Evolutionary conservation across 2,329 filamentous ascomycete species (phyloP), one percentile per base, ranked within the genome.

Genomic region (Aspergillus neoniger): DNA sequence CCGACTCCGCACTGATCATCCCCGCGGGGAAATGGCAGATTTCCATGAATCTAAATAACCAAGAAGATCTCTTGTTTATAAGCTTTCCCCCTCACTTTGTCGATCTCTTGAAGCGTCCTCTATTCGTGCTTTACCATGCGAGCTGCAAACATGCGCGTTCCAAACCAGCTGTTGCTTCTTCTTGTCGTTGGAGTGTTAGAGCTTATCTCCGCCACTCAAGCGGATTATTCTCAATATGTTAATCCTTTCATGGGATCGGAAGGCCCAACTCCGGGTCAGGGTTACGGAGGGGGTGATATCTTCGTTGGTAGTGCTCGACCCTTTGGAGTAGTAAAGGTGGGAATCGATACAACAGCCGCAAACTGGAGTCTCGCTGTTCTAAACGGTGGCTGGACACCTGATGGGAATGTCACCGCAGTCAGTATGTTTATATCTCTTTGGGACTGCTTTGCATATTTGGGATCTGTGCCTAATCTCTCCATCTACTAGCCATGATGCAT

Each of bases 371-470:
- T 71, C 5, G 77, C 76, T 2, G 70, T 74, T 55, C 66, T 76
- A 30, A 80, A 80, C 65, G 77, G 77, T 21, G 79, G 79, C 3
- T 80, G 79, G 71, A 72, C 72, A 15, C 80, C 80, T 0, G 82
- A 84, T 65, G 81, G 79, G 2, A 81, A 78, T 61, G 73, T 85
- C 30, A 80, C 80, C 5, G 83, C 81, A 15, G 83, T 85, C 67
- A 72, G 70, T 64, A 61, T 36, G 63, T 63, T 36, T 36, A 14
- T 36, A 6, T 5, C 19, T 38, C 12, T 25, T 28, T 5, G n/a
- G 21, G 5, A 6, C 21, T 39, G 8, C 17, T 30, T 9, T 9
- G 17, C 6, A 30, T 47, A 19, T 5, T 32, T 17, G 3, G 19
- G 8, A 15, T 19, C 7, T 17, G 15, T 43, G 53, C 54, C 23